These are phyloP conservation scores for Coprinopsis sp. DNA, from an alignment of 768 basidiomycete species.

Conservation along the genomic window DNA sequence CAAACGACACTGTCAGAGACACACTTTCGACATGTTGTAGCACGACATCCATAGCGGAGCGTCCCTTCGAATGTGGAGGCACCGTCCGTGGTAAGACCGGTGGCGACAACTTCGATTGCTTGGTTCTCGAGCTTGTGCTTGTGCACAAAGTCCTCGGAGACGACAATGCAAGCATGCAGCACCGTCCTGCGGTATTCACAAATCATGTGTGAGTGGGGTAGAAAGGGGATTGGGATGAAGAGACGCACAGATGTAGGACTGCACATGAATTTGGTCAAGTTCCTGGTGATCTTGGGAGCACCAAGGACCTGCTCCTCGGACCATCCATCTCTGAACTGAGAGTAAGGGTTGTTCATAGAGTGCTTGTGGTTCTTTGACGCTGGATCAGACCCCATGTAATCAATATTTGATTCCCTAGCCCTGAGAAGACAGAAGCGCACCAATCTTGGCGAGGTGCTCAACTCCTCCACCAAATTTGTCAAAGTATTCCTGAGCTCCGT, in stretches of 20 bases:
- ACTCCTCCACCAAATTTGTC: constrained; percentile 64
- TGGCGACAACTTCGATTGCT: constrained; percentile 76
- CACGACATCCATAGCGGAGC: constrained; percentile 77
- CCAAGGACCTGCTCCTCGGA: constrained; percentile 63
- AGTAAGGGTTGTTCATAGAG: constrained; percentile 78
- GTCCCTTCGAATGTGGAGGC: constrained; percentile 58
- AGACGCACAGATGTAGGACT: constrained; percentile 72
- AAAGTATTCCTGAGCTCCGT: constrained; percentile 75
- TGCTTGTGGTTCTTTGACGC: constrained; percentile 84
- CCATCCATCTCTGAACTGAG: constrained; percentile 81
- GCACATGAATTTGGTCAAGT: constrained; percentile 82
- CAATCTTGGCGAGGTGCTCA: constrained; percentile 72
- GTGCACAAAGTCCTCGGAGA: constrained; percentile 75
- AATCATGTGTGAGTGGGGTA: constrained; percentile 1
- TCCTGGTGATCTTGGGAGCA: constrained; percentile 63
- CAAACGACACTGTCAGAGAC: constrained; percentile 68
- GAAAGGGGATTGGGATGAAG: neutral
- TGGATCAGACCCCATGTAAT: constrained; percentile 21
- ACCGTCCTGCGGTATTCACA: constrained; percentile 47
- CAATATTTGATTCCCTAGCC: neutral
- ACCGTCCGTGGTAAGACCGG: constrained; percentile 62
- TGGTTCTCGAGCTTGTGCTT: constrained; percentile 74
- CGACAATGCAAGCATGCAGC: constrained; percentile 74
- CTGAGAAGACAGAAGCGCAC: constrained; percentile 31
- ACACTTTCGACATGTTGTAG: constrained; percentile 66